Percentiles rank a stretch among this genome's conserved stretches.
Evolutionary conservation across 768 basidiomycete genomes (phyloP).

Genomic region (Phylloporus arenicola): DNA sequence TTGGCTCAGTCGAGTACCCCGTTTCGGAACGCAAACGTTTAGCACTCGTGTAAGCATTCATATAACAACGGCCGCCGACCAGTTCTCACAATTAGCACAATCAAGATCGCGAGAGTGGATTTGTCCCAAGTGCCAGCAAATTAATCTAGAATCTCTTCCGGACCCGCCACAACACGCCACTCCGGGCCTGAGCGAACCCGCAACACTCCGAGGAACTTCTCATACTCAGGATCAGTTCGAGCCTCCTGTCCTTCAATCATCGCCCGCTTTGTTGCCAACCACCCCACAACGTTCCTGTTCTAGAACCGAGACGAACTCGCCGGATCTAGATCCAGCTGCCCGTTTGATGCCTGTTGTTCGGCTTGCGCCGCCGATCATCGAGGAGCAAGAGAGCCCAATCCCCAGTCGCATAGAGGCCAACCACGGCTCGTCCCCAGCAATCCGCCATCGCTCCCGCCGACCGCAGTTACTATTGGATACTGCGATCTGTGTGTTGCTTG

Average conservation of each 20-base stretch:
- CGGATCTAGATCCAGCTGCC: constrained; percentile 15
- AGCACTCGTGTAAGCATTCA: constrained; percentile 58
- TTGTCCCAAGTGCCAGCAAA: constrained; percentile 66
- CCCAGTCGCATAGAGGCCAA: constrained; percentile 8
- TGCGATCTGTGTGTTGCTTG: constrained; percentile 67
- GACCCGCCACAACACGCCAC: constrained; percentile 41
- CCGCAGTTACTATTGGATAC: constrained; percentile 68
- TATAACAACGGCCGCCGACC: constrained; percentile 4
- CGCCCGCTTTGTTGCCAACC: constrained; percentile 11
- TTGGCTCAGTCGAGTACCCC: constrained; percentile 84
- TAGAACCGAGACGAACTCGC: constrained; percentile 7
- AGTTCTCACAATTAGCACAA: constrained; percentile 10
- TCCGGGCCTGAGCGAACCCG: constrained; percentile 13
- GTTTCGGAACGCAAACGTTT: constrained; percentile 69
- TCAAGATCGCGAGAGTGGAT: constrained; percentile 74
- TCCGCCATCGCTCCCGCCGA: constrained; percentile 21
- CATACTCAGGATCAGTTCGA: constrained; percentile 10
- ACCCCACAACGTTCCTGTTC: constrained; percentile 17
- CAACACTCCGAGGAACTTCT: constrained; percentile 22
- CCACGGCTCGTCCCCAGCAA: constrained; percentile 14
- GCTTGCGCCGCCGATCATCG: constrained; percentile 6
- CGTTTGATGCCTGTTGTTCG: constrained; percentile 13
- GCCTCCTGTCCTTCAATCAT: constrained; percentile 15
- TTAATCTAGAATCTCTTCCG: constrained; percentile 67
- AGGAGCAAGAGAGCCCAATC: constrained; percentile 9